Base-by-base conservation (phyloP, 1,139 yeast genomes). In the Lodderomyces theae region DNA sequence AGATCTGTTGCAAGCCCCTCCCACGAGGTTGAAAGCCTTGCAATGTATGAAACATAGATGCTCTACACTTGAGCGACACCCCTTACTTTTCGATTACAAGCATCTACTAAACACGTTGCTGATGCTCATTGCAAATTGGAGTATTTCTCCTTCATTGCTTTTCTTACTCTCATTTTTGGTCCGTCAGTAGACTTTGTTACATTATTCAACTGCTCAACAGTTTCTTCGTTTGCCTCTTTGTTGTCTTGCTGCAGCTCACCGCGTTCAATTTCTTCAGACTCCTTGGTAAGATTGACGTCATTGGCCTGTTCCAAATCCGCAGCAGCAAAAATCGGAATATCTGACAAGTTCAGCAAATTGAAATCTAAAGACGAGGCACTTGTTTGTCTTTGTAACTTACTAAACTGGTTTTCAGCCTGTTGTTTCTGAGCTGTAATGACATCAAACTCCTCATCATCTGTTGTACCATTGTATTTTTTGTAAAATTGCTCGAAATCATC, bases 401-500 rank as follows among this genome's bases (percentile, higher is more conserved):
- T 26, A 5, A 26, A 25, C 5, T 37, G 21, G 13, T 24, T 33
- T 17, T 30, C 32, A 11, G 36, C 30, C 12, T 35, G 35, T 17
- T 32, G 21, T 24, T 23, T 23, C 15, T 33, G 36, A 12, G n/a
- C 10, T 6, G 26, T 12, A n/a, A 32, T 32, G 9, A 34, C 12
- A 9, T 34, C 37, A 25, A 16, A 23, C 17, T 35, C 35, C 13
- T 37, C 40, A 10, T 31, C 42, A n/a, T 46, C 50, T 3, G 43
- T 49, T 7, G 38, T 30, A 9, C 50, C 47, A 41, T 60, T 60
- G 50, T 63, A 64, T 41, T 58, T 54, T 15, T 53, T 42, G 51
- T 67, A 67, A 39, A 71, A 61, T 33, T 56, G 51, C 30, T 61
- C 61, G 46, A 60, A 70, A 58, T 88, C 95, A 10, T 89, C 87